These are phyloP conservation scores for Tilletia setariae DNA, from an alignment of 1,284 basidiomycete genomes.

Conservation along the genomic window DNA sequence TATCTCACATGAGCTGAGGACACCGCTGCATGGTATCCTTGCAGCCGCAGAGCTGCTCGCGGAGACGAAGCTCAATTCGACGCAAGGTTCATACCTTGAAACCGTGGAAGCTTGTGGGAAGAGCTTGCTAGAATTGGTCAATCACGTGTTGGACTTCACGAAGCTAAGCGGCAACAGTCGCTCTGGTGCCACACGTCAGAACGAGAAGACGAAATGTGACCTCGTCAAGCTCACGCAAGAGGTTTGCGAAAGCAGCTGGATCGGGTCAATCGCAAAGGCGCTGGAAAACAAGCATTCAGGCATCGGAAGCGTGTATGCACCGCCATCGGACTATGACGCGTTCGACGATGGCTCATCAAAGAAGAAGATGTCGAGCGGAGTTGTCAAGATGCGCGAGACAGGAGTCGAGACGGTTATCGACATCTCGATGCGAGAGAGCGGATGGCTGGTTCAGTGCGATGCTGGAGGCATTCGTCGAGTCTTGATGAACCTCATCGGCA, in stretches of 20 bases:
- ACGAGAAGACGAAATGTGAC: conserved; percentile 57
- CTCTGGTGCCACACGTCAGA: conserved; percentile 47
- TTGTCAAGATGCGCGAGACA: conserved; percentile 34
- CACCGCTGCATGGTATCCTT: conserved; percentile 63
- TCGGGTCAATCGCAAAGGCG: conserved; percentile 78
- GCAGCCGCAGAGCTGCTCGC: conserved; percentile 82
- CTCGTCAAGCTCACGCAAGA: conserved; percentile 87
- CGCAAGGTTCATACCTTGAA: conserved; percentile 80
- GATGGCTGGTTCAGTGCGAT: conserved; percentile 85
- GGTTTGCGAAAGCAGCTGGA: conserved; percentile 90
- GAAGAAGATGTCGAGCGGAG: conserved; percentile 21
- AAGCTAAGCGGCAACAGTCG: conserved; percentile 77
- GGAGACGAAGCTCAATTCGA: conserved; percentile 75
- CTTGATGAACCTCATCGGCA: conserved; percentile 89
- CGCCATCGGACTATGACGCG: conserved; percentile 50
- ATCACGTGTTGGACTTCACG: conserved; percentile 94
- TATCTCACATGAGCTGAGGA: conserved; percentile 77
- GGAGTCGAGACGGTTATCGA: conserved; percentile 84
- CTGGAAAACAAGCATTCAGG: conserved; percentile 58
- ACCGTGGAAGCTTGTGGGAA: conserved; percentile 60
- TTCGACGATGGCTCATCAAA: background rate
- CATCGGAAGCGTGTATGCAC: conserved; percentile 89
- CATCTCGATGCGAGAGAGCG: conserved; percentile 69
- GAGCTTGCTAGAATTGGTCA: conserved; percentile 66
- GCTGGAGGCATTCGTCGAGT: conserved; percentile 86